Conservation (phyloP, 768 basidiomycete species). For the Ephemerocybe angulata region DNA sequence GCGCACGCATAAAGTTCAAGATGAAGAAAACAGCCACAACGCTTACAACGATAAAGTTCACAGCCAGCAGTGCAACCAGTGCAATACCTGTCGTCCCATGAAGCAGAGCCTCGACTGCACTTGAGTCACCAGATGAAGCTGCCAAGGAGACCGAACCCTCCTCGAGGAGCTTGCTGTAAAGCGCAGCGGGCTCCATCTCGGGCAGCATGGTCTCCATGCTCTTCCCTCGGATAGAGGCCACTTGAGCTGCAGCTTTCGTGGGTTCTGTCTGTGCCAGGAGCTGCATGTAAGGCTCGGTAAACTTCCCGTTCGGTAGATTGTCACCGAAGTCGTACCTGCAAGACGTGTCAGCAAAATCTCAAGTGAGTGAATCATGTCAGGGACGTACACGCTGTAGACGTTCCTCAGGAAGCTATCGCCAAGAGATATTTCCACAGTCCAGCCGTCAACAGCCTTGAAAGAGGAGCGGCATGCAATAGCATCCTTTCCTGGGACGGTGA, state of each 20-base stretch:
- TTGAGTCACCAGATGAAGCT: too few species aligned
- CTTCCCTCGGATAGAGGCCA: neutral
- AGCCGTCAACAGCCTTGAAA: conserved; percentile 26
- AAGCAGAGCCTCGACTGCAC: too few species aligned
- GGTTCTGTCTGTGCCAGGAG: conserved; percentile 4
- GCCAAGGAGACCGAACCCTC: neutral
- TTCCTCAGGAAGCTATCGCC: conserved; percentile 8
- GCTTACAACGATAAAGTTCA: too few species aligned
- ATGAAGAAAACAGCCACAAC: too few species aligned
- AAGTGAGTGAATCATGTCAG: neutral
- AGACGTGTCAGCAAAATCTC: too few species aligned
- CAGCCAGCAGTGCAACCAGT: too few species aligned
- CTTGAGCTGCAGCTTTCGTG: conserved; percentile 1
- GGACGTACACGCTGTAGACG: conserved; percentile 9
- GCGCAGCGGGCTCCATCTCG: neutral
- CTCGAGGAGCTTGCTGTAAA: neutral
- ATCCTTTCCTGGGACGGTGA: conserved; percentile 20
- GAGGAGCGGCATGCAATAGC: conserved; percentile 37
- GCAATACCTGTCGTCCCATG: too few species aligned
- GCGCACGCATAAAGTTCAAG: too few species aligned
- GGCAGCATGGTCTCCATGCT: neutral
- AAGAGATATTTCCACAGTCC: conserved; percentile 11
- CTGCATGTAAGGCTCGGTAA: conserved; percentile 3
- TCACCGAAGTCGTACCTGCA: conserved; percentile 3
- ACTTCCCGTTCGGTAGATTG: too few species aligned